Evolutionary conservation across 1,284 basidiomycete genomes (phyloP), one percentile per base, ranked within the genome.

Genomic region (Rugosomyces carneus): DNA sequence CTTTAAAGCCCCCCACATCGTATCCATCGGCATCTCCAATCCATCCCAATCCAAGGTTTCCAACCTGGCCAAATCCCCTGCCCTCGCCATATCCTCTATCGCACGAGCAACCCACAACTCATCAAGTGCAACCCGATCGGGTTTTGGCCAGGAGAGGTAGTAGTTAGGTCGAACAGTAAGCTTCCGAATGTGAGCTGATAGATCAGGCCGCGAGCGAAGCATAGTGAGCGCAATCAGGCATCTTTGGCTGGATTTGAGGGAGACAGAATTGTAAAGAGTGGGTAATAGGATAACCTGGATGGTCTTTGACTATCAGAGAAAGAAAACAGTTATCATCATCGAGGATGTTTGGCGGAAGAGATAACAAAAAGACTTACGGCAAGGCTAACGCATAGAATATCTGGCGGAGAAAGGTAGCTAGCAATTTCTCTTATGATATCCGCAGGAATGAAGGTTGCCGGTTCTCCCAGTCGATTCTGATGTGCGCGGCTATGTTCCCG

Each of bases 21-120:
- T 44, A 55, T 72, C 67, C n/a, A 41, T 32, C 4, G 71, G 70
- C 49, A 71, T 55, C 56, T 74, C 72, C 16, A 68, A 54, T 16
- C 71, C 72, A 54, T 72, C 71, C 72, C 72, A 74, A 49, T 73
- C 71, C 50, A 74, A 71, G 0, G 67, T 69, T 20, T 67, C 60
- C 52, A 74, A 48, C 29, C 49, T 41, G 15, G 36, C 57, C 29
- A 31, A 13, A n/a, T 31, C 13, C 37, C 71, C 53, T 27, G 52
- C 47, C 16, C 49, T 53, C 5, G 68, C 65, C 10, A 72, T 56
- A 1, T 45, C 36, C 18, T 55, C 53, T 11, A 73, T 64, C 53
- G 52, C 60, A 2, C 49, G 36, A 7, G 61, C 65, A 0, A 74
- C 68, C 68, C 68, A 67, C 0, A 42, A 54, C 47, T 73, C 71